Base-by-base conservation (phyloP, 78 protist species). In the Planoprotostelium fungivorum region DNA sequence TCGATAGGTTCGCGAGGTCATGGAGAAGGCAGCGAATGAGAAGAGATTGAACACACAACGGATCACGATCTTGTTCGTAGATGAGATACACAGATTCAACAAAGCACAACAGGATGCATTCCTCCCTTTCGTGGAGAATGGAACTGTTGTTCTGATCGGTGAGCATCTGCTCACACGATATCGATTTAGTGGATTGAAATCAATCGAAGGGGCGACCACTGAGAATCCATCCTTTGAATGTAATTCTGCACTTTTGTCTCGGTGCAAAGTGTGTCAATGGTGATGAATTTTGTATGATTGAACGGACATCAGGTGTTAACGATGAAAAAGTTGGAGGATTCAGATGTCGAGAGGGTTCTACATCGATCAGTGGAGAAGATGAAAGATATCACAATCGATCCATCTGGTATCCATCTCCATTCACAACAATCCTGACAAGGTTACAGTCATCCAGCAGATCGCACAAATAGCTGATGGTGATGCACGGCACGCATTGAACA, bases 191-290 rank as follows among this genome's bases (percentile, higher is more conserved):
- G 16, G 1, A 85, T 9, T 85, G 10, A 85, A 36, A 85, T 85
- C 35, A 37, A 85, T 85, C 16, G 16, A 36, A 36, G 10, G 36
- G 16, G 35, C 16, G 35, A 36, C 10, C 35, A 94, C 95, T 35
- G 97, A 96, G 91, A 96, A 96, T 39, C 97, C 97, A 29, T 87
- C 94, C n/a, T 94, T 96, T 37, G 90, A 90, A 29, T n/a, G 92
- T 28, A 92, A 89, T 34, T 0, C 36, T 1, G 97, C 97, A 0
- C 87, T 96, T 23, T 36, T 92, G 37, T 85, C 91, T 31, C 84
- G 97, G 83, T 89, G 94, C 37, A 37, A 35, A 29, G 94, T 94
- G 28, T 38, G 91, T 37, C 38, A 1, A 25, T 63, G n/a, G n/a
- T n/a, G n/a, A n/a, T n/a, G n/a, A n/a, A n/a, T n/a, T n/a, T n/a